A percentile compares a stretch with the other conserved stretches of the same genome.
phyloP scores from a whole-genome alignment of 768 basidiomycete species.

The Leccinum sublutescens region DNA sequence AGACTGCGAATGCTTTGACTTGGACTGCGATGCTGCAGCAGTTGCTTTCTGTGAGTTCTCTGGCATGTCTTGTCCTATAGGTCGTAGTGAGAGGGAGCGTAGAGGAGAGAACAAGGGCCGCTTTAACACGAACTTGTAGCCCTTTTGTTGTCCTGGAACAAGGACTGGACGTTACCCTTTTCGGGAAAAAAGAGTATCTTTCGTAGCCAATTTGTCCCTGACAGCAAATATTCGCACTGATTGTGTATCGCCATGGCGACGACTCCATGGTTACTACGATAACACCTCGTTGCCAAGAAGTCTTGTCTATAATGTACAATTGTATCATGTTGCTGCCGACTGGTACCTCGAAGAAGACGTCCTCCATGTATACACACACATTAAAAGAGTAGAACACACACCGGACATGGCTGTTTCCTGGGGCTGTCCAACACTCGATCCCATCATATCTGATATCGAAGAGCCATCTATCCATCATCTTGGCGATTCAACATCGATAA shows the following conservation, averaged over 20 bases:
- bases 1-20: constrained; percentile 47
- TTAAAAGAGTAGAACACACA: too few relatives aligned
- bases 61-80: constrained; percentile 23
- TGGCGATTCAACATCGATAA: neutral
- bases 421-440: neutral
- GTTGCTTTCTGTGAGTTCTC: constrained; percentile 21
- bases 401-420: neutral
- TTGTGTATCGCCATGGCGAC: neutral
- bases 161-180: constrained; percentile 7
- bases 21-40: constrained; percentile 25
- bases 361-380: too few relatives aligned
- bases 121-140: constrained; percentile 6
- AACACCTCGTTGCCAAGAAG: too few relatives aligned
- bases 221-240: neutral
- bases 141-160: constrained; percentile 25
- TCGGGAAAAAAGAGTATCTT: neutral
- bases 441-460: neutral
- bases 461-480: neutral
- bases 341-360: neutral
- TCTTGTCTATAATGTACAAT: too few relatives aligned
- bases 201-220: neutral
- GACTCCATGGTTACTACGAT: neutral
- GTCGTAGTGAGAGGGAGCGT: constrained; percentile 4
- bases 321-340: too few relatives aligned
- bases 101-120: constrained; percentile 15